Base-by-base conservation (phyloP, 306 rosid genomes). In the Oemleria cerasiformis region DNA sequence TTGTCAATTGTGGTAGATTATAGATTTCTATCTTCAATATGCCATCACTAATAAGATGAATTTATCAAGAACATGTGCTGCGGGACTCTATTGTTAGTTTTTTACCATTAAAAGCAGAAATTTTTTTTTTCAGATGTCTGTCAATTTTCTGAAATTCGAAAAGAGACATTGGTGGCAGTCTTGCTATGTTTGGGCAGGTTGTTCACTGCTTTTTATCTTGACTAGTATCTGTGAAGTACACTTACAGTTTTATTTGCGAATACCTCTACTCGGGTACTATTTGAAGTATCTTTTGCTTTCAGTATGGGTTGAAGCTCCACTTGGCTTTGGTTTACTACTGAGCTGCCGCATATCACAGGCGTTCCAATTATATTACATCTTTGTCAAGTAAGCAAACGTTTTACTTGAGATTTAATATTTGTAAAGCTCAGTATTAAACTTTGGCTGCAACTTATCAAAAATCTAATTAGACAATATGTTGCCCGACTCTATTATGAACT, bases 231-330 rank as follows among this genome's bases (percentile, higher is more conserved):
- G 43, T 58, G 7, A 36, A 34, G 25, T 38, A 15, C 56, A 34
- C 59, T 19, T 43, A 14, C 47, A 57, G 25, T 45, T 74, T 68
- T n/a, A 23, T 73, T 58, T 48, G 73, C 36, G 41, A 44, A 45
- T 81, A 5, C 45, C 53, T 9, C 19, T 57, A 30, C 55, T 61
- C 25, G 42, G 54, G 63, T 45, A 23, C 65, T 70, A 16, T 21
- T 58, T 56, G 16, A 58, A 43, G 41, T 51, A 48, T 65, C 73
- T 73, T 83, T 78, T 82, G 77, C 70, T 84, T 85, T 63, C 91
- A 95, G 97, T 85, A 75, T 95, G 99, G 99, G 72, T 79, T 79
- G 96, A 91, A 85, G 99, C 96, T 63, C 96, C 96, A 17, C 78
- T 95, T 20, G 99, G 97, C 45, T 89, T 89, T 71, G 99, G 99